phyloP scores from a whole-genome alignment of 169 alveolate genomes.

The Babesia divergens region DNA sequence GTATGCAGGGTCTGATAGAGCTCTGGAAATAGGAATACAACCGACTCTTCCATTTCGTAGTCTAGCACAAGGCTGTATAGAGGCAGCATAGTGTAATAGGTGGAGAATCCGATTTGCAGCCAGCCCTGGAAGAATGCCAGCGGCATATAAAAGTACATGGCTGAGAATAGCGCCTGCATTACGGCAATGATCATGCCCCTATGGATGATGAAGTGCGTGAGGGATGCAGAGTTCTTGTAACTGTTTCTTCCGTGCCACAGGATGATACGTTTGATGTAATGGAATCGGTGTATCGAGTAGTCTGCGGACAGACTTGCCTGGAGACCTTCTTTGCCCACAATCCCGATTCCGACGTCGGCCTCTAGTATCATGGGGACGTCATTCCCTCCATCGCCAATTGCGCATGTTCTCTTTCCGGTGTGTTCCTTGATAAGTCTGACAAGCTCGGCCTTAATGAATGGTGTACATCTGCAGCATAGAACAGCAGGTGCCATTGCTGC shows the following conservation, averaged over 20 bases:
- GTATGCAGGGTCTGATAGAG: slow-evolving; percentile 88
- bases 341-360: slow-evolving; percentile 94
- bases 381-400: slow-evolving; percentile 99
- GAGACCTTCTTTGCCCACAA: slow-evolving; percentile 94
- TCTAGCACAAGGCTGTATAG: slow-evolving; percentile 92
- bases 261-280: slow-evolving; percentile 85
- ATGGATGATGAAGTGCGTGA: slow-evolving; percentile 94
- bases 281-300: slow-evolving; percentile 91
- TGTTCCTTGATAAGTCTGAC: slow-evolving; percentile 77
- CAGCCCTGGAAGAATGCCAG: slow-evolving; percentile 96
- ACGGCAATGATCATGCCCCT: slow-evolving; percentile 93
- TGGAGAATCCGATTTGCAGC: slow-evolving; percentile 96
- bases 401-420: slow-evolving; percentile 82
- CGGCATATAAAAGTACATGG: slow-evolving; percentile 89
- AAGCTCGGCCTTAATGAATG: slow-evolving; percentile 95
- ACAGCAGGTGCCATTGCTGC: slow-evolving; percentile 88
- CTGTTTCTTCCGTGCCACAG: slow-evolving; percentile 97
- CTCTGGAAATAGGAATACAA: slow-evolving; percentile 90
- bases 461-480: slow-evolving; percentile 97
- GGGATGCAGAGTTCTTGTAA: slow-evolving; percentile 89
- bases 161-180: slow-evolving; percentile 88
- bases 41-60: slow-evolving; percentile 85
- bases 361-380: slow-evolving; percentile 98
- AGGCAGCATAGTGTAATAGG: slow-evolving; percentile 94
- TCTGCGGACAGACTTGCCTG: slow-evolving; percentile 97